A percentile compares a stretch with the other conserved stretches of the same genome.
These are phyloP conservation scores for Xerocomus amazonicus DNA, from an alignment of 1,284 basidiomycete genomes.

Conservation along the genomic window DNA sequence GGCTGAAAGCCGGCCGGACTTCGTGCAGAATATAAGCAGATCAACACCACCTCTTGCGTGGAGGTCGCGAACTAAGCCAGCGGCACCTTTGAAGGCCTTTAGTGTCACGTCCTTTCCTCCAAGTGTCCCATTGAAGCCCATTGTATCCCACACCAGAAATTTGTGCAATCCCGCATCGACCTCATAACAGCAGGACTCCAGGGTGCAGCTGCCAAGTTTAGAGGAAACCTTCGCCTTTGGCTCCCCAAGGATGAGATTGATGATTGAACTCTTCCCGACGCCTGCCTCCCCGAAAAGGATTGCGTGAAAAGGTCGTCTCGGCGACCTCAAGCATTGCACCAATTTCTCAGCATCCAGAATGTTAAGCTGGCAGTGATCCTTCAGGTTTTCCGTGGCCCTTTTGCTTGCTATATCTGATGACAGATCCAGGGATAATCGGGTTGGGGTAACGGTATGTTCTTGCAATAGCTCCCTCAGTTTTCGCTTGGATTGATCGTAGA, in stretches of 20 bases:
- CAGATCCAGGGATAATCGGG: constrained; percentile 16
- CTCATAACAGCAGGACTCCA: constrained; percentile 19
- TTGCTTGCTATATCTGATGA: neutral
- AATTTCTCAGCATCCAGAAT: constrained; percentile 10
- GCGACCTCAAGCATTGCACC: constrained; percentile 15
- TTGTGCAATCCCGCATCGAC: constrained; percentile 18
- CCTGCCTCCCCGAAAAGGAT: constrained; percentile 31
- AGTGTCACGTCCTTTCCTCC: constrained; percentile 11
- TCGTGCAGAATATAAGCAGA: constrained; percentile 39
- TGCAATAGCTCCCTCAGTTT: constrained; percentile 14
- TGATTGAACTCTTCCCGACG: constrained; percentile 29
- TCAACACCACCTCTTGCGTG: constrained; percentile 31
- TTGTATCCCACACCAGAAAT: constrained; percentile 38
- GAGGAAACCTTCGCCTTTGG: constrained; percentile 15
- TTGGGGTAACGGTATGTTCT: constrained; percentile 4
- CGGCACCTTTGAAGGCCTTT: constrained; percentile 35
- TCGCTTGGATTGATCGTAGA: constrained; percentile 18
- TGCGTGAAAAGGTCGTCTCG: constrained; percentile 14
- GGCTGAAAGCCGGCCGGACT: constrained; percentile 25
- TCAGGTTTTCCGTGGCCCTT: constrained; percentile 7
- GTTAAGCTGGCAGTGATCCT: constrained; percentile 13
- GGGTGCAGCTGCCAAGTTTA: constrained; percentile 19
- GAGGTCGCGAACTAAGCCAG: constrained; percentile 32
- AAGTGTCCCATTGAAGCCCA: constrained; percentile 22
- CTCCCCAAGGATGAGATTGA: constrained; percentile 25